Conservation (phyloP, 2,329 filamentous ascomycete genomes). For the Alternaria viburni region DNA sequence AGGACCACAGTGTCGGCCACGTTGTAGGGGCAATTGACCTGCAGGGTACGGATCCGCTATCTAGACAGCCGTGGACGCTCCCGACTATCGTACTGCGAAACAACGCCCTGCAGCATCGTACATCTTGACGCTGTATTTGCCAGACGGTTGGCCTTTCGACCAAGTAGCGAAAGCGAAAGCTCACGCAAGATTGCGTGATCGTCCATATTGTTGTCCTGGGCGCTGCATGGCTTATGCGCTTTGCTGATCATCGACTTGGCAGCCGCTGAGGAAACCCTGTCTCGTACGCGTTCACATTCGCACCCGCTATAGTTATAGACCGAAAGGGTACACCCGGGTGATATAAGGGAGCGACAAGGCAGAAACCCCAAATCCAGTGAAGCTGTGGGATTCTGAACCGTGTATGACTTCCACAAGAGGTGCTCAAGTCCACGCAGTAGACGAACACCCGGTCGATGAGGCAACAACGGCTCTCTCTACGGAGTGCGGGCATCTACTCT, state of each 20-base stretch:
- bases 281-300: neutral
- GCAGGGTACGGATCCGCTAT: neutral
- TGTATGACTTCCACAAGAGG: neutral
- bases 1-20: neutral
- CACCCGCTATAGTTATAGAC: neutral
- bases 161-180: neutral
- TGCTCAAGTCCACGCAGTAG: neutral
- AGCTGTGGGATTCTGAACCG: no score
- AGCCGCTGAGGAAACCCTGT: neutral
- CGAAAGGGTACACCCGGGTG: neutral
- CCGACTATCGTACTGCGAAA: neutral
- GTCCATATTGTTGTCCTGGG: neutral
- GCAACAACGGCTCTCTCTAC: neutral
- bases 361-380: neutral
- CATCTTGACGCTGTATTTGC: neutral
- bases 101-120: neutral
- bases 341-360: neutral
- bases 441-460: neutral
- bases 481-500: neutral
- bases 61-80: neutral
- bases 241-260: neutral
- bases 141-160: neutral
- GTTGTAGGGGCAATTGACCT: neutral
- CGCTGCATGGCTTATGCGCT: conserved; percentile 1
- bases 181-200: conserved; percentile 9